Conservation (phyloP, 352 stramenopile genomes). For the Lagenidium giganteum region DNA sequence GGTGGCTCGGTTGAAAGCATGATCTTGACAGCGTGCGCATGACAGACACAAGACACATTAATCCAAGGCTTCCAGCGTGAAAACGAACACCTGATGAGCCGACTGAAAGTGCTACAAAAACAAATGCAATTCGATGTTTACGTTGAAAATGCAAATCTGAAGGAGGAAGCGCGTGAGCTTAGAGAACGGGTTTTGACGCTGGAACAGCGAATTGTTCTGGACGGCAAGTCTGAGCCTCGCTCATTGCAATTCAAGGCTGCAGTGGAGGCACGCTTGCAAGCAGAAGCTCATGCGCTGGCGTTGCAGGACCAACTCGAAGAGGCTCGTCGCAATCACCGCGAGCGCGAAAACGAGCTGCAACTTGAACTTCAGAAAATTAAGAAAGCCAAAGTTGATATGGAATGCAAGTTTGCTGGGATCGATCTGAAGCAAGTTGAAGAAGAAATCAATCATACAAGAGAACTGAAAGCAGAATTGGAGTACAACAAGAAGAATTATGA, state of each 20-base stretch:
- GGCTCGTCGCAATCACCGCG: slow-evolving; percentile 26
- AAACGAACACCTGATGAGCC: slow-evolving; percentile 79
- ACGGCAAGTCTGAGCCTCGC: too few species aligned
- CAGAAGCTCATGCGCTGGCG: slow-evolving; percentile 40
- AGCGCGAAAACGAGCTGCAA: slow-evolving; percentile 62
- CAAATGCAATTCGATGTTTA: slow-evolving; percentile 68
- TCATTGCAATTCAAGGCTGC: too few species aligned
- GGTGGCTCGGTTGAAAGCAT: neutral
- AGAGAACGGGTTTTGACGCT: slow-evolving; percentile 26
- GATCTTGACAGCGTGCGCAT: too few species aligned
- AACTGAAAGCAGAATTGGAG: slow-evolving; percentile 38
- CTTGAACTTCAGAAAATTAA: slow-evolving; percentile 72
- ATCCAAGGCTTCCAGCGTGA: slow-evolving; percentile 80
- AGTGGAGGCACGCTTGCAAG: slow-evolving; percentile 57
- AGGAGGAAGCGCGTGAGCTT: slow-evolving; percentile 35
- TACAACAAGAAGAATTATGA: slow-evolving; percentile 42
- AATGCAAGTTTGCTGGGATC: slow-evolving; percentile 75
- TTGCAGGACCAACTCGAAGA: slow-evolving; percentile 59
- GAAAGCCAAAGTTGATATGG: slow-evolving; percentile 73
- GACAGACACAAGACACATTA: slow-evolving; percentile 66
- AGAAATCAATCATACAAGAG: slow-evolving; percentile 38
- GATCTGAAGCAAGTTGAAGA: slow-evolving; percentile 51
- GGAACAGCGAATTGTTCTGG: too few species aligned
- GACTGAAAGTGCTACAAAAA: slow-evolving; percentile 59
- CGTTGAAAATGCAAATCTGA: slow-evolving; percentile 66